phyloP scores from a whole-genome alignment of 2,329 filamentous ascomycete species.

The Xylariaceae sp. region DNA sequence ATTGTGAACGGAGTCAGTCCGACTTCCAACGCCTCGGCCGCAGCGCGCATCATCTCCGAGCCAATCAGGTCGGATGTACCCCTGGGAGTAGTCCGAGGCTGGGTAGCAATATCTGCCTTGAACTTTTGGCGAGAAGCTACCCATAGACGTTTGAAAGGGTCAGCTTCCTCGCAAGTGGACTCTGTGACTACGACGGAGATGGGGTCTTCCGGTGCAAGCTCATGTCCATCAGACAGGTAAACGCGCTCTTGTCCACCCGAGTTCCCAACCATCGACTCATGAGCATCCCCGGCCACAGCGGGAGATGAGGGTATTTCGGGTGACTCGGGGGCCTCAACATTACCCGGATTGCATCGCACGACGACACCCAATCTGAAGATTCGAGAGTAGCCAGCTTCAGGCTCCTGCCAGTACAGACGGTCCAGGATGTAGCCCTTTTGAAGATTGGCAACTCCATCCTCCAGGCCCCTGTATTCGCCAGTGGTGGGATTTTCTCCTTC shows the following conservation, averaged over 20 bases:
- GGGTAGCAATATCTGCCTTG: no score
- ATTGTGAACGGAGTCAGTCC: conserved; percentile 9
- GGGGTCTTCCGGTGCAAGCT: neutral
- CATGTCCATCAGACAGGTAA: neutral
- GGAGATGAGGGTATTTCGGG: no score
- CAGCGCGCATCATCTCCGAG: no score
- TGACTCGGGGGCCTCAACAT: neutral
- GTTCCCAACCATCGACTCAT: neutral
- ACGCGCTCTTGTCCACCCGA: neutral
- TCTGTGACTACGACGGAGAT: neutral
- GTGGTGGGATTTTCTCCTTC: conserved; percentile 16
- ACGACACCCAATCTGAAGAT: conserved; percentile 17
- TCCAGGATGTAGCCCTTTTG: conserved; percentile 24
- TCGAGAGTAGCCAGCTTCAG: conserved; percentile 9
- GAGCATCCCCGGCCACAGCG: no score
- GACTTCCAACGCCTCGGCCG: no score
- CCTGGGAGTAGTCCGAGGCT: no score
- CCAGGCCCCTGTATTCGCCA: conserved; percentile 21
- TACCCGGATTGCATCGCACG: conserved; percentile 13
- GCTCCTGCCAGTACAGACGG: conserved; percentile 11
- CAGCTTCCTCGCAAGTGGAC: neutral
- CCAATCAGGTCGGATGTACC: no score
- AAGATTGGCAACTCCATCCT: conserved; percentile 7
- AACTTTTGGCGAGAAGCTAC: neutral
- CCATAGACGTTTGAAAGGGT: conserved; percentile 15